These are phyloP conservation scores for Stephanodiscus minutulus DNA, from an alignment of 108 stramenopile species.

Conservation along the genomic window DNA sequence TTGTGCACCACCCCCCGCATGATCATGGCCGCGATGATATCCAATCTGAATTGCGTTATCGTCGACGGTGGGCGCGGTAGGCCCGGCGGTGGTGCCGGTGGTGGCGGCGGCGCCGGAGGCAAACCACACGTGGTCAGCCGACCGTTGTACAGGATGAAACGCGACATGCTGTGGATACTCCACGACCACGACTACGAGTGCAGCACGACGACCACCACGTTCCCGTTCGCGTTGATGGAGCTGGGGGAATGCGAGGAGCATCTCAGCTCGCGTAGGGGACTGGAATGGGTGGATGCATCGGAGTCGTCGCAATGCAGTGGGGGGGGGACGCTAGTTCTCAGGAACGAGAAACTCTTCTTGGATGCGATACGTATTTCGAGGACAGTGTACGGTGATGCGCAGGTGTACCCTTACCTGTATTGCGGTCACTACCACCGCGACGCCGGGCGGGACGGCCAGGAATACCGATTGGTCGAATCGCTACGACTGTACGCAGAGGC, in stretches of 20 bases:
- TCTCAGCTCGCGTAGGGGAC: slow-evolving; percentile 42
- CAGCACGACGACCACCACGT: slow-evolving; percentile 39
- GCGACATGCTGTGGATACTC: slow-evolving; percentile 64
- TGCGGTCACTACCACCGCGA: slow-evolving; percentile 66
- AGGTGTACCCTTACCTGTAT: slow-evolving; percentile 61
- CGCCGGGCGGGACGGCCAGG: slow-evolving; percentile 49
- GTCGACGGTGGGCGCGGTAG: slow-evolving; percentile 24
- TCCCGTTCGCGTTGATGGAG: slow-evolving; percentile 64
- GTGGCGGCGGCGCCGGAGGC: too few species aligned
- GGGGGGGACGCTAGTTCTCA: slow-evolving; percentile 19
- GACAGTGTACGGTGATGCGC: slow-evolving; percentile 41
- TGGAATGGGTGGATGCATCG: slow-evolving; percentile 47
- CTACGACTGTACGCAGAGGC: slow-evolving; percentile 54
- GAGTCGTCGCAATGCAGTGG: slow-evolving; percentile 10
- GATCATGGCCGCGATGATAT: slow-evolving; percentile 55
- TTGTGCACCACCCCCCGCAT: slow-evolving; percentile 49
- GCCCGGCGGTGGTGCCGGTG: too few species aligned
- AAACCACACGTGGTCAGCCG: slow-evolving; percentile 43
- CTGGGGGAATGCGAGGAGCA: slow-evolving; percentile 72
- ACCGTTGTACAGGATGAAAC: slow-evolving; percentile 54
- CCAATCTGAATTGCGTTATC: slow-evolving; percentile 67
- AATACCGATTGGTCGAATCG: slow-evolving; percentile 57
- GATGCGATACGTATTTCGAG: slow-evolving; percentile 49
- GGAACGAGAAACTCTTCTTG: slow-evolving; percentile 53
- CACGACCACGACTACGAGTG: slow-evolving; percentile 51